A percentile compares a stretch with the other conserved stretches of the same genome.
These are phyloP conservation scores for Aegilops bicornis DNA, from an alignment of 176 grass and related monocot genomes.

Conservation along the genomic window DNA sequence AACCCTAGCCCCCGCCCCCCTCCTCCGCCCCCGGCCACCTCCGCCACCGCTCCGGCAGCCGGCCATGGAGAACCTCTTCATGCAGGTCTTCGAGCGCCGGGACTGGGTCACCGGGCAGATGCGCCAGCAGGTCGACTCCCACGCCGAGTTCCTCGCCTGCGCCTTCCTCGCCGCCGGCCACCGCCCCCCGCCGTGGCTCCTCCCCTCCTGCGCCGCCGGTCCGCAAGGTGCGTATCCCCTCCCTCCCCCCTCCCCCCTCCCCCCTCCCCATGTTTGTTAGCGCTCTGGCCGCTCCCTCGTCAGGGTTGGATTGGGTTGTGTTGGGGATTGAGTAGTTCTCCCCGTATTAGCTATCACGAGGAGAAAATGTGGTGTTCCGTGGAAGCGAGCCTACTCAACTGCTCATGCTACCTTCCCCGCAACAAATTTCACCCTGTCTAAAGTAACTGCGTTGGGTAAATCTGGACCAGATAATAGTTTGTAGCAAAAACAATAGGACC, in stretches of 20 bases:
- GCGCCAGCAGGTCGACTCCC: constrained; percentile 62
- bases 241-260: background rate
- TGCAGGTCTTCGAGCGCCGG: constrained; percentile 73
- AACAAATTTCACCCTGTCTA: too few species aligned
- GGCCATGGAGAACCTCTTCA: constrained; percentile 82
- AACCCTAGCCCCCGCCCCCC: constrained; percentile 29
- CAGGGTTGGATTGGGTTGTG: background rate
- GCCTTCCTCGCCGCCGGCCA: constrained; percentile 53
- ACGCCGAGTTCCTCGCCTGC: constrained; percentile 58
- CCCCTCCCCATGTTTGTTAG: background rate
- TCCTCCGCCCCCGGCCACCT: background rate
- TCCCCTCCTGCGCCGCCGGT: background rate
- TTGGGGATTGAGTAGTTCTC: background rate
- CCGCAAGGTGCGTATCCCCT: constrained; percentile 11
- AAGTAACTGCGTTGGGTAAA: too few species aligned
- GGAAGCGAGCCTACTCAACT: too few species aligned
- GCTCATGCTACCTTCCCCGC: too few species aligned
- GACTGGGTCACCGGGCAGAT: constrained; percentile 52
- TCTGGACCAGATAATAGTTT: too few species aligned
- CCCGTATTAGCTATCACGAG: background rate
- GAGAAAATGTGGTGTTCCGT: too few species aligned
- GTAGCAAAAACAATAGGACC: too few species aligned
- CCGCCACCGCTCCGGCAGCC: background rate
- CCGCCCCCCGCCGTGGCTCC: constrained; percentile 61
- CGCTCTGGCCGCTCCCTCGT: background rate